Conservation (phyloP, 306 rosid genomes). For the Vicia villosa region DNA sequence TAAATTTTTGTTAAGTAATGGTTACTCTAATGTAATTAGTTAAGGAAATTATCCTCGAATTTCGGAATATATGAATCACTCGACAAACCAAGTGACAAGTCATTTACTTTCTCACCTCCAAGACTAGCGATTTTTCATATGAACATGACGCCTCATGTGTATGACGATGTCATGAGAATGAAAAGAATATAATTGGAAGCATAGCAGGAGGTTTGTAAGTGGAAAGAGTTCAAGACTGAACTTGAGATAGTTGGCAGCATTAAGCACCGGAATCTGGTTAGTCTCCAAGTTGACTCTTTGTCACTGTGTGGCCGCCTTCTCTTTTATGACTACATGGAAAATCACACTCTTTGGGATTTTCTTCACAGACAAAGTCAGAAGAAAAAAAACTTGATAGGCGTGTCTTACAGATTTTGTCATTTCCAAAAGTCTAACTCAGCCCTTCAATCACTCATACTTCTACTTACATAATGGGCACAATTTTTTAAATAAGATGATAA, state of each 20-base stretch:
- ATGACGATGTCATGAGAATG: slow-evolving; percentile 91
- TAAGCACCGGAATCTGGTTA: slow-evolving; percentile 90
- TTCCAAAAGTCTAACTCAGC: slow-evolving; percentile 86
- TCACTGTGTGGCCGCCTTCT: slow-evolving; percentile 88
- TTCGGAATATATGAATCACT: slow-evolving; percentile 50
- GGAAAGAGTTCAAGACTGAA: slow-evolving; percentile 90
- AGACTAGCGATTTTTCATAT: slow-evolving; percentile 89
- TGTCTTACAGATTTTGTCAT: slow-evolving; percentile 89
- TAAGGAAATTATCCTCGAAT: no score
- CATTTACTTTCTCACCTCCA: slow-evolving; percentile 63
- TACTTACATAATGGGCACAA: slow-evolving; percentile 89
- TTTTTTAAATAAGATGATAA: no score
- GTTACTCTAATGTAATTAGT: no score
- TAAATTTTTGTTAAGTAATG: no score
- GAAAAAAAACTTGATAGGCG: slow-evolving; percentile 77
- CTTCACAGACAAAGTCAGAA: slow-evolving; percentile 77
- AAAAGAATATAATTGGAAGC: slow-evolving; percentile 83
- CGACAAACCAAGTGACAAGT: slow-evolving; percentile 76
- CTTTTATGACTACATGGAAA: slow-evolving; percentile 92
- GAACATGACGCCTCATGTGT: slow-evolving; percentile 92
- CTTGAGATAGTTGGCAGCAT: slow-evolving; percentile 89
- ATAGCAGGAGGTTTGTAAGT: slow-evolving; percentile 97
- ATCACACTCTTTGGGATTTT: slow-evolving; percentile 87
- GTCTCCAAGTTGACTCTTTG: slow-evolving; percentile 89
- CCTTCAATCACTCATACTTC: slow-evolving; percentile 75